Percentiles rank a stretch among this genome's conserved stretches.
phyloP scores from a whole-genome alignment of 129 eudicot species.

The Tagetes patula region DNA sequence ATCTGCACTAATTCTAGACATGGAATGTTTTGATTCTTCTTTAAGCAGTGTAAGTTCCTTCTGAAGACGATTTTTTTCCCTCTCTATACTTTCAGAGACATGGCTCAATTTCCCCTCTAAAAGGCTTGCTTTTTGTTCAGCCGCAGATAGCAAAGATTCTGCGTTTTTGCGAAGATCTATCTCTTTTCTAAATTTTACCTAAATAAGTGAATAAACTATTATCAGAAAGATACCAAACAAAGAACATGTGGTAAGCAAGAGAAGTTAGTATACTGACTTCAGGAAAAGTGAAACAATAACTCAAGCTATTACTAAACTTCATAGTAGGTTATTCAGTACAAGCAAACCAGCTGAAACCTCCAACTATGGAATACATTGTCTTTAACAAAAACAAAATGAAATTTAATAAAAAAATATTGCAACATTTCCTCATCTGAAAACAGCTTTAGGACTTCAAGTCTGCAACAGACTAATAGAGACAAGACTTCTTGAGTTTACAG shows the following conservation, averaged over 20 bases:
- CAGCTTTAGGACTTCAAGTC: background rate
- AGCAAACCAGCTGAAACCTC: conserved; percentile 2
- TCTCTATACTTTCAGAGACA: conserved; percentile 54
- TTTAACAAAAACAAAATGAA: background rate
- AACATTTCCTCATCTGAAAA: background rate
- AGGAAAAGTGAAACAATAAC: background rate
- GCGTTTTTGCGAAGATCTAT: conserved; percentile 69
- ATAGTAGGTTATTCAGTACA: background rate
- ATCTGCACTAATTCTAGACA: conserved; percentile 70
- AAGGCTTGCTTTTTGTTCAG: conserved; percentile 70
- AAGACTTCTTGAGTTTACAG: background rate
- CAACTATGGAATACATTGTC: conserved; percentile 1
- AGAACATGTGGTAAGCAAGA: conserved; percentile 19
- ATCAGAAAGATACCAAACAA: conserved; percentile 3
- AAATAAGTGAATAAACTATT: conserved; percentile 15
- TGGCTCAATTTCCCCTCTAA: conserved; percentile 60
- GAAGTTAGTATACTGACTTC: background rate
- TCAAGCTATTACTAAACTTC: conserved; percentile 3
- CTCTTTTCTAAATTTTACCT: conserved; percentile 75
- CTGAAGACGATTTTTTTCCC: conserved; percentile 68
- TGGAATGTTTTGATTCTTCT: conserved; percentile 64
- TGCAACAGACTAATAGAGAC: background rate
- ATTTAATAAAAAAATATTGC: background rate
- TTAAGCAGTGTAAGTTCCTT: conserved; percentile 69
- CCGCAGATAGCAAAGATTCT: conserved; percentile 57